These are phyloP conservation scores for Fraxinus cuspidata DNA, from an alignment of 257 asterid species.

Conservation along the genomic window DNA sequence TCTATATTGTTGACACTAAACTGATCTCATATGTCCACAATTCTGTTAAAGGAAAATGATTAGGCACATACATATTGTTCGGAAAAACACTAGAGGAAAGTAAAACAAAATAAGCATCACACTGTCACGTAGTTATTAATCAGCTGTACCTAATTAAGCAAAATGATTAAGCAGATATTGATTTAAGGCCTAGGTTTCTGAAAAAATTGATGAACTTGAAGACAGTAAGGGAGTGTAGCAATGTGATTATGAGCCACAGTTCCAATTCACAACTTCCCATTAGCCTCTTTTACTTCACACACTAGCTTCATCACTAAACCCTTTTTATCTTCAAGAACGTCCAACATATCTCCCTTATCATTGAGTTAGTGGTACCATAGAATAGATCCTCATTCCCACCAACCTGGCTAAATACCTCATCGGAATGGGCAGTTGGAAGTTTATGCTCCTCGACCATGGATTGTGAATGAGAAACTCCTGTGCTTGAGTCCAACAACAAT, in stretches of 20 bases:
- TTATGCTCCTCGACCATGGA: slow-evolving; percentile 74
- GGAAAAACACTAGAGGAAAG: not conserved
- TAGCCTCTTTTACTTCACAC: slow-evolving; percentile 81
- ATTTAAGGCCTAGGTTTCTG: not conserved
- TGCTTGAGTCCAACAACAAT: slow-evolving; percentile 72
- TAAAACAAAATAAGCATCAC: not conserved
- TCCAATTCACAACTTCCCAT: slow-evolving; percentile 86
- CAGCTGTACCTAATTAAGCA: not conserved
- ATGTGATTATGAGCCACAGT: slow-evolving; percentile 94
- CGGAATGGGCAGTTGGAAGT: slow-evolving; percentile 73
- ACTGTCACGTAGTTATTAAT: not conserved
- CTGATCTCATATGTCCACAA: not conserved
- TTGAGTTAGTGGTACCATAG: slow-evolving; percentile 55
- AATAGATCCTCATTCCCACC: slow-evolving; percentile 75
- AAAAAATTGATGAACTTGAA: slow-evolving; percentile 10
- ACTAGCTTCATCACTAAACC: slow-evolving; percentile 83
- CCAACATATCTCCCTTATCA: slow-evolving; percentile 67
- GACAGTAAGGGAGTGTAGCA: slow-evolving; percentile 69
- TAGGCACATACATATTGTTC: not conserved
- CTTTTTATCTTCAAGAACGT: slow-evolving; percentile 78
- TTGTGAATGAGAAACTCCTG: slow-evolving; percentile 59
- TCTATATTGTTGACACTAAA: not conserved
- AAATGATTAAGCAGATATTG: not conserved
- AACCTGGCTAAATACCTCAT: slow-evolving; percentile 63
- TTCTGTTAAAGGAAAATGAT: not conserved